A percentile compares a stretch with the other conserved stretches of the same genome.
Evolutionary conservation across 164 flowering plant genomes (phyloP).

Genomic region (Stephania japonica): DNA sequence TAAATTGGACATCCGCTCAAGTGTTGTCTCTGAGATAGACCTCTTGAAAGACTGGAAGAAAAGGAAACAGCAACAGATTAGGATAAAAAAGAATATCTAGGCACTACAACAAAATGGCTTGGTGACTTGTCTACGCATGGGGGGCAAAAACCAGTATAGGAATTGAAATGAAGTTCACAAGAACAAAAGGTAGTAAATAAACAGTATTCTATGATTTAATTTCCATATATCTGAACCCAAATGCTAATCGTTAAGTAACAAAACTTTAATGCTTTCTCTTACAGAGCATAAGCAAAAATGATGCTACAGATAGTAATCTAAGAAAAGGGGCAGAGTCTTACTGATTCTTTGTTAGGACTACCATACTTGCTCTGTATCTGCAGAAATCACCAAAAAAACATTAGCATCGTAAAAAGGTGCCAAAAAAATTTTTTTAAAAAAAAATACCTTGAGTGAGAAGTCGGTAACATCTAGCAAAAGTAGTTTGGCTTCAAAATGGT

Average conservation of each 20-base stretch:
- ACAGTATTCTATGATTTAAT: neutral
- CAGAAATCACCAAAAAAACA: constrained; percentile 7
- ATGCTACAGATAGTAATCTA: neutral
- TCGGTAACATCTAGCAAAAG: constrained; percentile 75
- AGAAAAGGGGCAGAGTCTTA: constrained; percentile 30
- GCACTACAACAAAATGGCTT: neutral
- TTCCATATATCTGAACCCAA: neutral
- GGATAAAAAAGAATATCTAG: neutral
- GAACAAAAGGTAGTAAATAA: neutral
- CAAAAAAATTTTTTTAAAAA: neutral
- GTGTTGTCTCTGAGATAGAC: constrained; percentile 69
- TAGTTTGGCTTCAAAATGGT: constrained; percentile 81
- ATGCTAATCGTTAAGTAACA: neutral
- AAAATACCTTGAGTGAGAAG: constrained; percentile 72
- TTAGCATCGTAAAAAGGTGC: constrained; percentile 1
- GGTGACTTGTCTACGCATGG: neutral
- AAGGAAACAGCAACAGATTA: neutral
- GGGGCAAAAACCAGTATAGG: neutral
- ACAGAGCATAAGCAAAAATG: neutral
- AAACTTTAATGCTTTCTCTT: neutral
- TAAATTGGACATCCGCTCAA: constrained; percentile 63
- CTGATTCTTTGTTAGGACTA: constrained; percentile 44
- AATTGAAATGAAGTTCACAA: neutral
- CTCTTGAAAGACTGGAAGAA: constrained; percentile 58
- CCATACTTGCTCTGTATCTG: constrained; percentile 96